Evolutionary conservation across 139 green algal species (phyloP), one percentile per base, ranked within the genome.

Genomic region (Chlorella sp.): DNA sequence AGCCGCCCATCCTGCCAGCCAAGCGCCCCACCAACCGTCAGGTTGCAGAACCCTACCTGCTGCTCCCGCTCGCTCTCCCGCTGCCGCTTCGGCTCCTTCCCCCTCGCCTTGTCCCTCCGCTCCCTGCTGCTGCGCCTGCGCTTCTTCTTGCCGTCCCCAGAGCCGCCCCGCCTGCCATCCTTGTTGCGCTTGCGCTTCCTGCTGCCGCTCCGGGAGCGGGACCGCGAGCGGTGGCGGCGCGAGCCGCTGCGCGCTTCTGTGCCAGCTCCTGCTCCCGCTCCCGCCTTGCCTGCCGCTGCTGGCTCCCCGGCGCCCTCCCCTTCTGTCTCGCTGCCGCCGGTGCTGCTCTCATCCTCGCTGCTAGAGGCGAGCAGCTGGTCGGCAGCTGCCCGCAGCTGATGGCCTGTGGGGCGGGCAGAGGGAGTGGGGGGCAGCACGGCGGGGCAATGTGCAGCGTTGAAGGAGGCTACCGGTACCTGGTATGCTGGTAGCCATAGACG

Each of bases 351-450:
- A 4, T 77, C 76, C 0, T 91, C 88, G 73, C 81, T 90, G 86
- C 86, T 91, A 60, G 86, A 91, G 21, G 90, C 83, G 61, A 92
- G 81, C 81, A 91, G 86, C 39, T 86, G 57, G 24, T 91, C 86
- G 18, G 87, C 87, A 1, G 82, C 90, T 0, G 60, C 64, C 14
- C 83, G 80, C 53, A 92, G 90, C 71, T 89, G 73, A 15, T 83
- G 80, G 37, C 68, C 90, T 92, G 90, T 86, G 48, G 42, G 39
- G 48, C 48, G 48, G 48, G 48, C 48, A 57, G 48, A 57, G 5
- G 48, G 48, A 57, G 48, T 9, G 48, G 48, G 77, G 48, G 48
- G 77, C 26, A 68, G 36, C 34, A 22, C 78, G 36, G 32, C 28
- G 24, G 22, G 57, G 78, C 12, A 5, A 28, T n/a, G 37, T 15